phyloP scores from a whole-genome alignment of 352 stramenopile genomes.

The Aphanomyces euteiches region DNA sequence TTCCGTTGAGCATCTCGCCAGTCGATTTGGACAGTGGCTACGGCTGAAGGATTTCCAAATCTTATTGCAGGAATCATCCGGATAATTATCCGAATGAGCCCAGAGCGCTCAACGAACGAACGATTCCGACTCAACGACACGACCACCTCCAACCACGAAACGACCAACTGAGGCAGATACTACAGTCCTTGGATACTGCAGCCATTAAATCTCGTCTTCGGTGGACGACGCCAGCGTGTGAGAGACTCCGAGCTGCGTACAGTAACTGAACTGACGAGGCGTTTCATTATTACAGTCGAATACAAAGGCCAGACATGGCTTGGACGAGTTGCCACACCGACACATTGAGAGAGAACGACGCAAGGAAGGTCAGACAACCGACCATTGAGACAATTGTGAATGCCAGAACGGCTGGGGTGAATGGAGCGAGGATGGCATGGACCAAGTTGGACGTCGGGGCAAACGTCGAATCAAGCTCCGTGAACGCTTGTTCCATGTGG shows the following conservation, averaged over 20 bases:
- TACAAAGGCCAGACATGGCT: conserved; percentile 60
- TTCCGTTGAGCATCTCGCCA: not conserved
- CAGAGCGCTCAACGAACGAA: not conserved
- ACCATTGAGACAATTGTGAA: conserved; percentile 45
- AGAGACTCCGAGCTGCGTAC: no score
- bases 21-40: no score
- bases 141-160: no score
- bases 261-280: no score
- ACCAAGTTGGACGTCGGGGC: conserved; percentile 60
- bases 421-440: conserved; percentile 53
- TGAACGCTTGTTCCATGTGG: conserved; percentile 48
- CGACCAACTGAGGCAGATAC: no score
- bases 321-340: conserved; percentile 38
- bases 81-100: conserved; percentile 1
- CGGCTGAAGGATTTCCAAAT: no score
- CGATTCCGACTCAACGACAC: no score
- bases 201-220: no score
- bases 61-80: not conserved
- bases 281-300: conserved; percentile 36
- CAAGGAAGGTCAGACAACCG: conserved; percentile 47
- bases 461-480: conserved; percentile 49
- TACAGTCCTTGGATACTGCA: no score
- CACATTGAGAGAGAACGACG: conserved; percentile 34
- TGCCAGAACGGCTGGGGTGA: conserved; percentile 52
- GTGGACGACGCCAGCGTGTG: no score